phyloP scores from a whole-genome alignment of 352 stramenopile species.

The Phytophthora boehmeriae region DNA sequence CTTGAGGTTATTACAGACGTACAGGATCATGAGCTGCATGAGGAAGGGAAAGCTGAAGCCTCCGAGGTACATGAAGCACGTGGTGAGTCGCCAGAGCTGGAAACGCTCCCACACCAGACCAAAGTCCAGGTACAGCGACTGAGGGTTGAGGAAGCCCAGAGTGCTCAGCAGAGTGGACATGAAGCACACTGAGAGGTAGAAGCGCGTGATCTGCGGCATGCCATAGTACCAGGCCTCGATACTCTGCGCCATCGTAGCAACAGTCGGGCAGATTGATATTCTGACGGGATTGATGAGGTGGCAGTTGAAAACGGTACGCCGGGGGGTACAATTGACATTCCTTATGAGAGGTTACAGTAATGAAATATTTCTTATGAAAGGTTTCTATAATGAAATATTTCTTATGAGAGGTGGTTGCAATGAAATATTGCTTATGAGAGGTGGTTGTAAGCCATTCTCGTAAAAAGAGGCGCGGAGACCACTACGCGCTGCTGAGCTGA shows the following conservation, averaged over 20 bases:
- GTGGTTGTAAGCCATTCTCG: too few relatives aligned
- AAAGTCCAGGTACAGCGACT: conserved; percentile 86
- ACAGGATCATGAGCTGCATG: conserved; percentile 92
- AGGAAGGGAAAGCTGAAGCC: conserved; percentile 90
- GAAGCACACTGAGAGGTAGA: conserved; percentile 86
- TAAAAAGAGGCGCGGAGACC: not conserved
- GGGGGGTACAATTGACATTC: not conserved
- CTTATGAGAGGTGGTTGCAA: too few relatives aligned
- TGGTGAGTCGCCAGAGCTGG: conserved; percentile 89
- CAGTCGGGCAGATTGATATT: not conserved
- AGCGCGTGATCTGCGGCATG: conserved; percentile 86
- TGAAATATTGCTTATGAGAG: too few relatives aligned
- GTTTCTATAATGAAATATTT: too few relatives aligned
- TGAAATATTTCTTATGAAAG: too few relatives aligned
- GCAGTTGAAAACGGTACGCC: too few relatives aligned
- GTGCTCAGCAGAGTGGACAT: conserved; percentile 80
- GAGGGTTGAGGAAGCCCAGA: conserved; percentile 81
- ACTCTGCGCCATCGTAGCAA: conserved; percentile 58
- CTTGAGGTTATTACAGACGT: conserved; percentile 28
- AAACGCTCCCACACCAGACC: conserved; percentile 87
- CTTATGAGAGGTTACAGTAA: too few relatives aligned
- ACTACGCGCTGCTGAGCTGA: too few relatives aligned
- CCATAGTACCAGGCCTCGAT: conserved; percentile 88
- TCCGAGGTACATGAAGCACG: conserved; percentile 90
- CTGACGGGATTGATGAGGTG: not conserved